These are phyloP conservation scores for Rhododendron mucronatum DNA, from an alignment of 148 eudicot species.

Conservation along the genomic window DNA sequence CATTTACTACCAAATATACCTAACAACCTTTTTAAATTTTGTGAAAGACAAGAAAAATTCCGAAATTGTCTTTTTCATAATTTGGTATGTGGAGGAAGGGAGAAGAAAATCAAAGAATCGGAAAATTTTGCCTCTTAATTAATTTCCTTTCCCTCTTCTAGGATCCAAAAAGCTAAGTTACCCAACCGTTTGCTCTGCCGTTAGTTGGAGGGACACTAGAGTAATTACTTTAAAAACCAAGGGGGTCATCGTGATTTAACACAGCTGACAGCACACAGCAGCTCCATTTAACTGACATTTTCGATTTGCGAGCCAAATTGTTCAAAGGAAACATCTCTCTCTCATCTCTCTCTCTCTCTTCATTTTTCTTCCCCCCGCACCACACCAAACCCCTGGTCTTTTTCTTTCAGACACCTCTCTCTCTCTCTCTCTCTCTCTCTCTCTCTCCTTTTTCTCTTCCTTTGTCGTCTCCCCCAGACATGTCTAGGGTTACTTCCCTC, in stretches of 20 bases:
- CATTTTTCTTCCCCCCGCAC: background rate
- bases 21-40: no score
- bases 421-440: conserved; percentile 15
- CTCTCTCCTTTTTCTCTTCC: conserved; percentile 15
- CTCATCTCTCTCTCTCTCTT: background rate
- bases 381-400: background rate
- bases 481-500: conserved; percentile 2
- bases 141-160: background rate
- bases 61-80: background rate
- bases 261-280: conserved; percentile 5
- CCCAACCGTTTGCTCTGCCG: background rate
- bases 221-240: background rate
- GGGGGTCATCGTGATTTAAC: background rate
- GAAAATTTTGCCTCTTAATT: background rate
- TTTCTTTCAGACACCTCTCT: background rate
- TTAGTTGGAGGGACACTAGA: background rate
- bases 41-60: no score
- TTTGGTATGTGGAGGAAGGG: background rate
- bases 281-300: conserved; percentile 22
- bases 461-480: conserved; percentile 1
- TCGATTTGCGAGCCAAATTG: conserved; percentile 27
- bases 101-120: background rate
- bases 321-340: background rate
- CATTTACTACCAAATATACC: background rate
- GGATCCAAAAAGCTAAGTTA: background rate